These are phyloP conservation scores for Aspergillus sp. DNA, from an alignment of 2,329 filamentous ascomycete genomes.

Conservation along the genomic window DNA sequence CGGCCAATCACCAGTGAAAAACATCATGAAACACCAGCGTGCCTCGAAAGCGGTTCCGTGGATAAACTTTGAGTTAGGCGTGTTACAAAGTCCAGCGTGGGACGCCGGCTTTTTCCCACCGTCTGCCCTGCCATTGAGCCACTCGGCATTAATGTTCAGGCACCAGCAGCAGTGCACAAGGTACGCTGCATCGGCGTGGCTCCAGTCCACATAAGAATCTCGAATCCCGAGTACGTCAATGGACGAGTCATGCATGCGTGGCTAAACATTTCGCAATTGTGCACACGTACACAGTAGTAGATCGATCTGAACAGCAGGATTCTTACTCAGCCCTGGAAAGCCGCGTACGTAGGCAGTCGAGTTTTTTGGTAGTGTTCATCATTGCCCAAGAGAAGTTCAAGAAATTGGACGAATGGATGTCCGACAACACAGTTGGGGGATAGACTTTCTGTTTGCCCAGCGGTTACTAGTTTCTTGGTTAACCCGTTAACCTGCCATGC, in stretches of 20 bases:
- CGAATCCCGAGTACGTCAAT: neutral
- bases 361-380: neutral
- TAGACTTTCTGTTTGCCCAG: neutral
- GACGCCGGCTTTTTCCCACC: neutral
- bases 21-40: conserved; percentile 1
- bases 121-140: neutral
- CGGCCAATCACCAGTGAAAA: neutral
- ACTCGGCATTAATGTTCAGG: neutral
- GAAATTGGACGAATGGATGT: neutral
- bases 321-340: neutral
- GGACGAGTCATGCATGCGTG: neutral
- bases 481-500: too few species aligned
- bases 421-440: neutral
- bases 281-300: neutral
- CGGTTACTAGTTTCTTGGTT: neutral
- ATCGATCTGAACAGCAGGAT: neutral
- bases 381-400: neutral
- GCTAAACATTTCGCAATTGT: neutral
- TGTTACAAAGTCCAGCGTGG: neutral
- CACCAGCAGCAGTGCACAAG: neutral
- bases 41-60: neutral
- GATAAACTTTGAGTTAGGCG: neutral
- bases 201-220: neutral
- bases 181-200: too few species aligned
- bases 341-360: conserved; percentile 5